Base-by-base conservation (phyloP, 2,329 filamentous ascomycete genomes). In the Colletotrichum eremochloae region DNA sequence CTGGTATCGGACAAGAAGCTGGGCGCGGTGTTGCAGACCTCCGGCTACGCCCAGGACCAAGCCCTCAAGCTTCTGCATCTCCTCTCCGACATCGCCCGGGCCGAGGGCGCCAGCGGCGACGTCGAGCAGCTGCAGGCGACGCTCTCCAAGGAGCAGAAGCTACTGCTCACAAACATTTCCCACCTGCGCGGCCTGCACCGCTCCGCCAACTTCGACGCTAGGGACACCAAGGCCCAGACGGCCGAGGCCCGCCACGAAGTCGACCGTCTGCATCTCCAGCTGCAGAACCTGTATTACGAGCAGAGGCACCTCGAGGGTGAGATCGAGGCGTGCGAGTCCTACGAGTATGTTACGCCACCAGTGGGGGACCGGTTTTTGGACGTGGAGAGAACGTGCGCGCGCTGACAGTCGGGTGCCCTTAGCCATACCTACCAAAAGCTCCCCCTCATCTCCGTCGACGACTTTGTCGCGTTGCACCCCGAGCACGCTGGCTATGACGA, bases 211-310 rank as follows among this genome's bases (percentile, higher is more conserved):
- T 88, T 97, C 76, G 88, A 90, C 40, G 94, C 95, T 40, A 91
- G 96, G 75, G 91, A 94, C 76, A 97, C 95, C 18, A 98, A 98
- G 81, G 87, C 93, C 65, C 86, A 90, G 76, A 98, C 96, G 0
- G 93, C 94, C 40, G 94, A 97, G 81, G 93, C 93, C 61, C 91
- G 95, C 61, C 93, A 96, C 77, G 94, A 97, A 82, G 94, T 98
- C 75, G 96, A 99, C 80, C 90, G 92, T 62, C 86, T 99, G 73
- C 95, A 98, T 80, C 87, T 99, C 48, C 94, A 97, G 79, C 87
- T 99, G 67, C 96, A 98, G 82, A 99, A 99, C 79, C 85, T 99
- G 9, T 97, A 96, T 81, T 99, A 99, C 79, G 96, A 99, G 82
- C 95, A 98, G 84, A 88, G 94, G 67, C 95, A 98, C 81, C 85